Percentiles rank a stretch among this genome's conserved stretches.
phyloP scores from a whole-genome alignment of 2,329 filamentous ascomycete species.

The Amauroascus verrucosus region DNA sequence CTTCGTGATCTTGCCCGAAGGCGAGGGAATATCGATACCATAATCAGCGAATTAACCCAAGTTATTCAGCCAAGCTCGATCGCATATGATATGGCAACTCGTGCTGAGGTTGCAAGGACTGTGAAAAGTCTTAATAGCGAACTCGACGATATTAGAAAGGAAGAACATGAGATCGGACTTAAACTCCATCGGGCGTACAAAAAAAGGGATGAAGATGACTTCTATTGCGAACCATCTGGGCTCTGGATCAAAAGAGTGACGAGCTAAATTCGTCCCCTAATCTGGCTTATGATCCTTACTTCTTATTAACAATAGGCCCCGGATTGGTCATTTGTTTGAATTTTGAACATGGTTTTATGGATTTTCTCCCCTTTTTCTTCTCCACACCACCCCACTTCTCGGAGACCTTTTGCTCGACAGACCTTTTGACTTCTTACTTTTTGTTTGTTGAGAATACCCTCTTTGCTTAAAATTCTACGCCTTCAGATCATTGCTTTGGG shows the following conservation, averaged over 20 bases:
- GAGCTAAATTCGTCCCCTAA: slow-evolving; percentile 36
- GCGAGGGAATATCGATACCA: slow-evolving; percentile 58
- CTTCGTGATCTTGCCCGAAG: slow-evolving; percentile 56
- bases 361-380: too few species aligned
- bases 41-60: slow-evolving; percentile 67
- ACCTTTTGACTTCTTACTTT: neutral
- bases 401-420: neutral
- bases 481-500: neutral
- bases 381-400: too few species aligned
- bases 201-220: slow-evolving; percentile 54
- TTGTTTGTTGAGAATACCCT: neutral
- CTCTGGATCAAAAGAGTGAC: slow-evolving; percentile 74
- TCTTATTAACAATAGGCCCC: too few species aligned
- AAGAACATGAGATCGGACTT: slow-evolving; percentile 70
- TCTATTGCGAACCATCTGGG: slow-evolving; percentile 43
- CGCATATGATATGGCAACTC: slow-evolving; percentile 54
- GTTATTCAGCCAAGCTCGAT: slow-evolving; percentile 61
- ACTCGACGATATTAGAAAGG: slow-evolving; percentile 60
- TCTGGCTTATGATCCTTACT: too few species aligned
- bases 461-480: neutral
- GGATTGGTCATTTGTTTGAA: too few species aligned
- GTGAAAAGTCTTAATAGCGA: slow-evolving; percentile 56
- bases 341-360: neutral
- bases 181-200: slow-evolving; percentile 66
- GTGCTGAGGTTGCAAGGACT: slow-evolving; percentile 49